Base-by-base conservation (phyloP, 176 grass and related monocot genomes). In the Aegilops speltoides region DNA sequence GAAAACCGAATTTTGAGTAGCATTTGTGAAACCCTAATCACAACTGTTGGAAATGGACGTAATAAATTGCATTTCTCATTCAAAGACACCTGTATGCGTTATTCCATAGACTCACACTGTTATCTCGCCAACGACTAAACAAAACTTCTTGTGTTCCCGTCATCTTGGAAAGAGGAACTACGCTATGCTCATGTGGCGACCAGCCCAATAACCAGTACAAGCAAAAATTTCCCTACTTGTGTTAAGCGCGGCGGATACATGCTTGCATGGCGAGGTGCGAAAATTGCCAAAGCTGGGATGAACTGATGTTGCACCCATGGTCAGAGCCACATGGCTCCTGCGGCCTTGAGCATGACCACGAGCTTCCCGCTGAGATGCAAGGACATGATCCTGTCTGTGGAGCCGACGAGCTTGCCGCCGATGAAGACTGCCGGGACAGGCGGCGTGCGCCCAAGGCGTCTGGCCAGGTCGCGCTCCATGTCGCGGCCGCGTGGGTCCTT, bases 261-360 rank as follows among this genome's bases (percentile, higher is more conserved):
- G 43, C 73, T 54, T 77, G 28, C 48, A n/a, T 52, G 48, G 74
- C 28, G 19, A n/a, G 17, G 74, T 33, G 48, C 46, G 33, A n/a
- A 78, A 79, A 17, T 19, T 19, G 60, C 59, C 36, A 60, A 10
- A 76, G 50, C 43, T 17, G 8, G 24, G 28, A 50, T 8, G 16
- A 26, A 25, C 15, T 29, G 24, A 50, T 76, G 43, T 20, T 48
- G 15, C 48, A 17, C 15, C 15, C 48, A 17, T 6, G 48, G 48
- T 84, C 82, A 94, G 64, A 94, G 84, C 93, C 93, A 91, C 33
- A 94, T 81, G 43, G 87, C 89, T 8, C 93, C 89, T 20, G 93
- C 84, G 45, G 1, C 87, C 65, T 78, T 86, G 68, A 94, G 89
- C 81, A 94, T 83, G 59, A 87, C 89, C 29, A 94, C 89, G 48